phyloP scores from a whole-genome alignment of 2,329 filamentous ascomycete genomes.

The Rhynchosporium secalis region DNA sequence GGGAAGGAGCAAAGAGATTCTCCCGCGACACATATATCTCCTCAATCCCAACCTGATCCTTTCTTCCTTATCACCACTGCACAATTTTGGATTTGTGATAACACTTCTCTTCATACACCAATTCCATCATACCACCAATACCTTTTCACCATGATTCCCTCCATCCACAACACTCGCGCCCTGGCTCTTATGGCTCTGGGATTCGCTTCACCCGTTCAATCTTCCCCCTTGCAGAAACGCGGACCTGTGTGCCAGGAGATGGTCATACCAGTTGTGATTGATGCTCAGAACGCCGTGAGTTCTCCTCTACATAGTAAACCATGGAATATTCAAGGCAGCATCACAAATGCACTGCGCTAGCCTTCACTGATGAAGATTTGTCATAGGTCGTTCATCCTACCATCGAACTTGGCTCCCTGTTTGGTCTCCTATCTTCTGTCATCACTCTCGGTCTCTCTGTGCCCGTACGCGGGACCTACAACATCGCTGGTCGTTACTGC shows the following conservation, averaged over 20 bases:
- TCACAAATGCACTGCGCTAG: not conserved
- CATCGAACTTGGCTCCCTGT: constrained; percentile 9
- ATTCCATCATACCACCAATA: constrained; percentile 8
- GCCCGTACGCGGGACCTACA: constrained; percentile 16
- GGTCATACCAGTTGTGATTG: constrained; percentile 21
- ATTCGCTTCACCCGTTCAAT: not conserved
- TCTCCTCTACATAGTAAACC: not conserved
- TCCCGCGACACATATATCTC: not conserved
- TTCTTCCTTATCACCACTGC: constrained; percentile 4
- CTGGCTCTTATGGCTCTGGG: not conserved
- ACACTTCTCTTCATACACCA: constrained; percentile 11
- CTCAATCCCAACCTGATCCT: not conserved
- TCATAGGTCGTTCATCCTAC: constrained; percentile 11
- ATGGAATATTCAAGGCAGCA: not conserved
- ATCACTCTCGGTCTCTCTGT: constrained; percentile 12
- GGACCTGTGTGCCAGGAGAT: constrained; percentile 19
- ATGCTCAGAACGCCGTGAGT: constrained; percentile 17
- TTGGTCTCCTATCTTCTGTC: constrained; percentile 11
- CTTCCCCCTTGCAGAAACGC: constrained; percentile 9
- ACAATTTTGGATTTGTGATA: constrained; percentile 15
- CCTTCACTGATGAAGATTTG: not conserved
- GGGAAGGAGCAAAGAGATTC: constrained; percentile 4
- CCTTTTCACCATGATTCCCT: constrained; percentile 1
- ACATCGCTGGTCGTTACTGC: constrained; percentile 24
- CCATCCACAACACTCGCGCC: not conserved